These are phyloP conservation scores for Candida cerambycidarum DNA, from an alignment of 805 yeast species.

Conservation along the genomic window DNA sequence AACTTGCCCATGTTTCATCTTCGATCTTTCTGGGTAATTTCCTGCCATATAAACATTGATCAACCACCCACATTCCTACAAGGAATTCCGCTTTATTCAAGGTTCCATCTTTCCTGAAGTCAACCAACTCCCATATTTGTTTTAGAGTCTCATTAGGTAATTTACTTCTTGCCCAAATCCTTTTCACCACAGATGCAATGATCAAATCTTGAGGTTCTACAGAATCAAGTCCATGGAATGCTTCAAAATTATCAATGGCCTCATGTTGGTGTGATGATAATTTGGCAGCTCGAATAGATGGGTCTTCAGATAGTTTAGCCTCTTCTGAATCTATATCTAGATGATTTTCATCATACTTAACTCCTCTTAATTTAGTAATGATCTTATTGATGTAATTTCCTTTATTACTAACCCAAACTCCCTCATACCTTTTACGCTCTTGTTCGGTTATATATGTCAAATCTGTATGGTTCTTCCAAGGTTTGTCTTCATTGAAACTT, in stretches of 20 bases:
- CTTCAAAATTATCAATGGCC: conserved; percentile 23
- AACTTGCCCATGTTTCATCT: conserved; percentile 78
- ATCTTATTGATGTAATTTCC: conserved; percentile 55
- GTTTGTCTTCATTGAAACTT: conserved; percentile 80
- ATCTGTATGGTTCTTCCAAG: conserved; percentile 86
- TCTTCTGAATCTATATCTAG: conserved; percentile 9
- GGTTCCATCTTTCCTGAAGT: conserved; percentile 65
- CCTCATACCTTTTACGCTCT: conserved; percentile 88
- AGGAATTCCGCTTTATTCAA: conserved; percentile 78
- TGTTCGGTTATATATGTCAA: conserved; percentile 49
- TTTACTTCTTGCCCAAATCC: conserved; percentile 78
- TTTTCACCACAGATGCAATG: conserved; percentile 66
- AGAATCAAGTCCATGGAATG: conserved; percentile 29
- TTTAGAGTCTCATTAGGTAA: conserved; percentile 58
- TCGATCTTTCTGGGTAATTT: conserved; percentile 75
- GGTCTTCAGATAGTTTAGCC: conserved; percentile 2
- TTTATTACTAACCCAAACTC: conserved; percentile 88
- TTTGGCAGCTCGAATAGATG: conserved; percentile 30
- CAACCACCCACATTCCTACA: conserved; percentile 98
- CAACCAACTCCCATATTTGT: conserved; percentile 73
- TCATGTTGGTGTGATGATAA: conserved; percentile 27
- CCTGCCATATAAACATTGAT: conserved; percentile 91
- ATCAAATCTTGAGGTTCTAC: conserved; percentile 36
- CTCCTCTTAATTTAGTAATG: conserved; percentile 29
- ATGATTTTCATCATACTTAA: conserved; percentile 24